These are phyloP conservation scores for Globisporangium iwayamae DNA, from an alignment of 352 stramenopile genomes.

Conservation along the genomic window DNA sequence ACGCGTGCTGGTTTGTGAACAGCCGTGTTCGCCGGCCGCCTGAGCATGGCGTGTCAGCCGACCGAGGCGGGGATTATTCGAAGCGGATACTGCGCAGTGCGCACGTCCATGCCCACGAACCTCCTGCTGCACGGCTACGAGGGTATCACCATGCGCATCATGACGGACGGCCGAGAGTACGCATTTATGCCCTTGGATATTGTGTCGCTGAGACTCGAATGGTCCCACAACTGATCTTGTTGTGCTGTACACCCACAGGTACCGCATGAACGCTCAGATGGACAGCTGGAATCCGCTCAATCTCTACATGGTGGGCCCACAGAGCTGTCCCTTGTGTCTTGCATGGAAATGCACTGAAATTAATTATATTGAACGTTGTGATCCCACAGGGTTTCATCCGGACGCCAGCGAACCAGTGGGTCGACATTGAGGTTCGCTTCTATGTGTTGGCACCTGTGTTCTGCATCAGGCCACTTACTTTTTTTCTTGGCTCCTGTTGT, in stretches of 20 bases:
- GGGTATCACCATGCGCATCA: constrained; percentile 81
- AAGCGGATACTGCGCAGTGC: constrained; percentile 83
- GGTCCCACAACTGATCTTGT: background rate
- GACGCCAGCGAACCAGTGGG: constrained; percentile 76
- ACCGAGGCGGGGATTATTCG: constrained; percentile 75
- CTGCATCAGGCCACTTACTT: background rate
- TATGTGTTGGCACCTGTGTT: background rate
- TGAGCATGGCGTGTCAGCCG: constrained; percentile 75
- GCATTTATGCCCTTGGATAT: background rate
- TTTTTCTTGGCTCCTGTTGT: background rate
- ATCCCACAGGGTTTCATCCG: constrained; percentile 66
- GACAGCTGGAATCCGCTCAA: constrained; percentile 87
- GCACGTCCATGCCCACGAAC: constrained; percentile 45
- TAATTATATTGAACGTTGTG: background rate
- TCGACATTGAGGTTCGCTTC: constrained; percentile 65
- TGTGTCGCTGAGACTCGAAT: background rate
- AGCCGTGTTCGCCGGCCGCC: constrained; percentile 69
- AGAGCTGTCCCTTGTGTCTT: background rate
- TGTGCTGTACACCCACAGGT: constrained; percentile 22
- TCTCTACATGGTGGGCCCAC: constrained; percentile 68
- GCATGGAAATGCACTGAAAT: background rate
- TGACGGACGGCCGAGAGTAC: constrained; percentile 80
- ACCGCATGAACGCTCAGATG: constrained; percentile 83
- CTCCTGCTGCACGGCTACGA: constrained; percentile 78
- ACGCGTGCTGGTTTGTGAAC: constrained; percentile 1